Conservation (phyloP, 306 rosid genomes). For the Astragalus glycyphyllos region DNA sequence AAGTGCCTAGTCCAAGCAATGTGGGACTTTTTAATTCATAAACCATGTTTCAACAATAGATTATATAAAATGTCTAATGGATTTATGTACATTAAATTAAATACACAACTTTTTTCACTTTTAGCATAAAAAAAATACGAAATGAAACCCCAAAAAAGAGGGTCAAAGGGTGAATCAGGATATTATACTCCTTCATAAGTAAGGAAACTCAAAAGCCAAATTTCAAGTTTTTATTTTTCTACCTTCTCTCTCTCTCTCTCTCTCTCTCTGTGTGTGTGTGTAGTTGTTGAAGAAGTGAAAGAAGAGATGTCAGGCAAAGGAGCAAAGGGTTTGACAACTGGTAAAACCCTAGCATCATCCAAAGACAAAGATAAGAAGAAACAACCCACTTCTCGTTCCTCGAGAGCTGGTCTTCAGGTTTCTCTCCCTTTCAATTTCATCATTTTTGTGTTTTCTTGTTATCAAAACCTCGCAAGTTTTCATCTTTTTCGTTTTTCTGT, state of each 20-base stretch:
- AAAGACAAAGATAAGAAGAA: conserved; percentile 75
- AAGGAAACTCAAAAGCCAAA: conserved; percentile 5
- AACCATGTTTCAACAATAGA: too few species aligned
- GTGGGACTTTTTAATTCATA: too few species aligned
- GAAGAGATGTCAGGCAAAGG: conserved; percentile 73
- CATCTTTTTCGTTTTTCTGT: neutral
- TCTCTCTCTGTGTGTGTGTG: neutral
- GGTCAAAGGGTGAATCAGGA: too few species aligned
- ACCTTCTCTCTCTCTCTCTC: neutral
- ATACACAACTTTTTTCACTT: too few species aligned
- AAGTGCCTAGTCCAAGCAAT: too few species aligned
- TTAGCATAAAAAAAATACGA: too few species aligned
- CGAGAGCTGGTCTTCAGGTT: conserved; percentile 88
- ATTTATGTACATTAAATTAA: too few species aligned
- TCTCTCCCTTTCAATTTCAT: neutral
- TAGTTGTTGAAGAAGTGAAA: neutral
- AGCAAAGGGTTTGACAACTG: conserved; percentile 75
- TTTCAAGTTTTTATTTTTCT: neutral
- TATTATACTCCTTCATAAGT: too few species aligned
- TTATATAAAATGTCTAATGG: too few species aligned
- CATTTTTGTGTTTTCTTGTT: neutral
- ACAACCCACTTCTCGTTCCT: conserved; percentile 82
- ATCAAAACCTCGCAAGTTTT: neutral
- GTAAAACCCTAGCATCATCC: conserved; percentile 58
- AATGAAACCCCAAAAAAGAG: too few species aligned